phyloP scores from a whole-genome alignment of 352 stramenopile genomes.

The Pythium aquatile region DNA sequence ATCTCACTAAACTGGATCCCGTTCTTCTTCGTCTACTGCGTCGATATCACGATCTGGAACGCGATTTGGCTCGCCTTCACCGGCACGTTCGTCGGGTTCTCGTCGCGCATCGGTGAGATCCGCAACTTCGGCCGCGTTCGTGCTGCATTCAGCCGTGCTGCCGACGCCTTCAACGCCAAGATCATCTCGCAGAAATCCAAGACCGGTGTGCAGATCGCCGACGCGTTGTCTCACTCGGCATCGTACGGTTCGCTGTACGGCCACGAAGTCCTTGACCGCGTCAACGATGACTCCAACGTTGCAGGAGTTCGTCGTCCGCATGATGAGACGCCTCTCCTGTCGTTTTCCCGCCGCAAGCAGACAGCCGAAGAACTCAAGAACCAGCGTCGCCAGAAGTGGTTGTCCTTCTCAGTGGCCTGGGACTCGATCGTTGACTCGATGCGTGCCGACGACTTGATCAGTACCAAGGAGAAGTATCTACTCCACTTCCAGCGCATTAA shows the following conservation, averaged over 20 bases:
- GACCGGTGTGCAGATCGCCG: slow-evolving; percentile 48
- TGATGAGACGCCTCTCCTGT: slow-evolving; percentile 79
- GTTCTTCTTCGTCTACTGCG: slow-evolving; percentile 97
- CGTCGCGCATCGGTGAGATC: slow-evolving; percentile 95
- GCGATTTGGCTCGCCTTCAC: slow-evolving; percentile 96
- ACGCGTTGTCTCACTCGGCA: slow-evolving; percentile 21
- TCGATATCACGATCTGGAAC: slow-evolving; percentile 99
- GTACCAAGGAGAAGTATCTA: slow-evolving; percentile 81
- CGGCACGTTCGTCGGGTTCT: slow-evolving; percentile 96
- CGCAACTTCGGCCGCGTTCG: slow-evolving; percentile 89
- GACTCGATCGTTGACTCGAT: slow-evolving; percentile 97
- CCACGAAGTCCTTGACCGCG: slow-evolving; percentile 34
- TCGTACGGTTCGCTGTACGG: slow-evolving; percentile 35
- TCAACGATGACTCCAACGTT: slow-evolving; percentile 25
- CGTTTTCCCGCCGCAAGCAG: slow-evolving; percentile 85
- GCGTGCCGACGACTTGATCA: slow-evolving; percentile 90
- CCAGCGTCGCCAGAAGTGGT: slow-evolving; percentile 97
- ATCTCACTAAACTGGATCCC: slow-evolving; percentile 96
- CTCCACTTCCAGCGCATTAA: slow-evolving; percentile 96
- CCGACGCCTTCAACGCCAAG: slow-evolving; percentile 86
- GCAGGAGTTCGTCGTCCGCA: slow-evolving; percentile 13
- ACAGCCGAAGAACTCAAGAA: slow-evolving; percentile 82
- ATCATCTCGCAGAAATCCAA: slow-evolving; percentile 78
- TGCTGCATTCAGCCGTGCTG: slow-evolving; percentile 81
- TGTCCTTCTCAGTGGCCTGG: slow-evolving; percentile 97